Evolutionary conservation across 2,329 filamentous ascomycete genomes (phyloP).

Genomic region (Curvularia sp.): DNA sequence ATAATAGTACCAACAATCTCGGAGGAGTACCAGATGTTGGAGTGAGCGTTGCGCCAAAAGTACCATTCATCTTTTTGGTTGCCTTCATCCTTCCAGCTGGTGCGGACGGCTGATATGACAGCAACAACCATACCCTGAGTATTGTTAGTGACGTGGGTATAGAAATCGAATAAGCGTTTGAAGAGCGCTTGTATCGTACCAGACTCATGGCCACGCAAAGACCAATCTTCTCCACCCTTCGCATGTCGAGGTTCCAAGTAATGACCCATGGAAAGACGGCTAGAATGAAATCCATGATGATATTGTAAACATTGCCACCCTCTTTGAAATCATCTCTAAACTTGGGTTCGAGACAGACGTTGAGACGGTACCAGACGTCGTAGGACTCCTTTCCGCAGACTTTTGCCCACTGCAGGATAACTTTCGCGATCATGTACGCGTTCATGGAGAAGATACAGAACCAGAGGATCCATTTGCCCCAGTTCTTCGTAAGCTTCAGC

Average conservation of each 20-base stretch:
- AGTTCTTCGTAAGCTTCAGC: constrained; percentile 55
- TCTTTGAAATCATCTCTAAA: constrained; percentile 58
- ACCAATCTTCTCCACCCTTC: constrained; percentile 58
- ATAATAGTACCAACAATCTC: constrained; percentile 64
- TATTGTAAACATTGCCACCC: constrained; percentile 62
- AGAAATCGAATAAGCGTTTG: neutral
- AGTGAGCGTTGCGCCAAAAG: constrained; percentile 59
- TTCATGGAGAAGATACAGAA: constrained; percentile 61
- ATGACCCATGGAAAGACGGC: constrained; percentile 61
- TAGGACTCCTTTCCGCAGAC: constrained; percentile 55
- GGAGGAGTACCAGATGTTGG: constrained; percentile 60
- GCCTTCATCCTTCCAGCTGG: constrained; percentile 59
- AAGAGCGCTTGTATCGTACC: constrained; percentile 20
- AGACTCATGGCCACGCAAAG: constrained; percentile 61
- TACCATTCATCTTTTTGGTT: constrained; percentile 57
- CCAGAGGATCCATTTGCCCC: constrained; percentile 56
- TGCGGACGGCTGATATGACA: constrained; percentile 58
- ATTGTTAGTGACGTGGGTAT: constrained; percentile 6
- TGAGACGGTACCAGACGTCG: constrained; percentile 58
- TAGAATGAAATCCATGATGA: constrained; percentile 63
- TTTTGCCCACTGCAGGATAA: constrained; percentile 60
- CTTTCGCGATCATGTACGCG: constrained; percentile 57
- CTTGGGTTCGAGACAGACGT: constrained; percentile 54
- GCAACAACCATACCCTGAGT: constrained; percentile 57
- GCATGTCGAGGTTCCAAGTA: constrained; percentile 59